Conservation (phyloP, 208 protist species). For the Trypanosoma scelopori region DNA sequence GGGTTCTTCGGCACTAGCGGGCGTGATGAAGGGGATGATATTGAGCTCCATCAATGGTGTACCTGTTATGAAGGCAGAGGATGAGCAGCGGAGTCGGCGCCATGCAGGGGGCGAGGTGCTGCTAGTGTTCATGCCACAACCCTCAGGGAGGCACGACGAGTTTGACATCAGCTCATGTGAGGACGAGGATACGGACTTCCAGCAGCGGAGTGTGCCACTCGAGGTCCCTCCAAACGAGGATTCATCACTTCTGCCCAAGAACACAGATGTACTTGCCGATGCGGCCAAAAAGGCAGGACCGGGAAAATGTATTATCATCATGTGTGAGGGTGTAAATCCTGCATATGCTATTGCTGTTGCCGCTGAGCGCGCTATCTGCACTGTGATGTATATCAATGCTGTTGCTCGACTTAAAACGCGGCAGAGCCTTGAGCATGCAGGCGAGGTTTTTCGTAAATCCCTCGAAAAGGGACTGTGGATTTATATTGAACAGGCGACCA, state of each 20-base stretch:
- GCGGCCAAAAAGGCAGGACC: conserved; percentile 48
- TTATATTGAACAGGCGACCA: conserved; percentile 88
- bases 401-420: conserved; percentile 85
- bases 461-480: conserved; percentile 88
- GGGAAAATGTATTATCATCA: conserved; percentile 79
- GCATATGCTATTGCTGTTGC: conserved; percentile 75
- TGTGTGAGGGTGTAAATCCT: conserved; percentile 85
- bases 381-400: conserved; percentile 90
- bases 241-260: conserved; percentile 35
- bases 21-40: conserved; percentile 56
- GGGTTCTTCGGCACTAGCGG: conserved; percentile 36
- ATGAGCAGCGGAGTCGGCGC: conserved; percentile 41
- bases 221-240: neutral
- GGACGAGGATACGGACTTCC: conserved; percentile 48
- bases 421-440: conserved; percentile 74
- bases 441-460: conserved; percentile 69
- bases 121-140: conserved; percentile 38
- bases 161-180: conserved; percentile 83
- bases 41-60: conserved; percentile 79
- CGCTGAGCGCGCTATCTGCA: conserved; percentile 54
- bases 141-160: conserved; percentile 45
- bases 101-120: conserved; percentile 41
- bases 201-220: conserved; percentile 35
- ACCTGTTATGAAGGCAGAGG: conserved; percentile 41
- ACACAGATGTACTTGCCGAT: conserved; percentile 58